These are phyloP conservation scores for Daldinia bambusicola DNA, from an alignment of 495 filamentous ascomycete species.

Conservation along the genomic window DNA sequence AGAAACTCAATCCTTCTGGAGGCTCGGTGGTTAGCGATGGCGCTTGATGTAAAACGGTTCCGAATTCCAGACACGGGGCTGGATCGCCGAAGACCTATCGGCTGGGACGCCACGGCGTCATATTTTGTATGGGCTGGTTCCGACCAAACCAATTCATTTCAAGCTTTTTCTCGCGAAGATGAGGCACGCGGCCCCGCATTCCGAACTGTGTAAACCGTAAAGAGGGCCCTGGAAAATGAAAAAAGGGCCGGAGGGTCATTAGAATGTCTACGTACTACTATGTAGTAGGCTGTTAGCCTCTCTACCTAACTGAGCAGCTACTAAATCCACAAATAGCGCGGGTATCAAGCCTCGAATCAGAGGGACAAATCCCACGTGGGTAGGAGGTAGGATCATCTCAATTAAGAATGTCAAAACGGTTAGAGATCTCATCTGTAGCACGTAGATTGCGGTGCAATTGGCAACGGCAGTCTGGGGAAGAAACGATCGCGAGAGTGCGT, in stretches of 20 bases:
- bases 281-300: background rate
- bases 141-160: slow-evolving; percentile 14
- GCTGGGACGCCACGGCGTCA: slow-evolving; percentile 17
- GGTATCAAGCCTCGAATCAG: slow-evolving; percentile 5
- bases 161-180: background rate
- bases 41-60: slow-evolving; percentile 19
- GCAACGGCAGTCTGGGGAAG: background rate
- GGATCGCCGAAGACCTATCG: slow-evolving; percentile 1
- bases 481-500: slow-evolving; percentile 22
- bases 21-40: slow-evolving; percentile 11
- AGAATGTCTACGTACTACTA: background rate
- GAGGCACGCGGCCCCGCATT: background rate
- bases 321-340: slow-evolving; percentile 23
- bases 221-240: background rate
- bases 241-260: slow-evolving; percentile 3
- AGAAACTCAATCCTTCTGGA: slow-evolving; percentile 4
- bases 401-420: slow-evolving; percentile 16
- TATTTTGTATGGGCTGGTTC: slow-evolving; percentile 18
- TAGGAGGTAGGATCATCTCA: background rate
- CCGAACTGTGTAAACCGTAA: background rate
- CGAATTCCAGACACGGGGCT: slow-evolving; percentile 32
- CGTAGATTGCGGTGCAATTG: slow-evolving; percentile 25
- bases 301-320: slow-evolving; percentile 20
- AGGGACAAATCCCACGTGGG: background rate
- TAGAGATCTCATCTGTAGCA: slow-evolving; percentile 15